Conservation (phyloP, 257 asterid genomes). For the Primulina huaijiensis region DNA sequence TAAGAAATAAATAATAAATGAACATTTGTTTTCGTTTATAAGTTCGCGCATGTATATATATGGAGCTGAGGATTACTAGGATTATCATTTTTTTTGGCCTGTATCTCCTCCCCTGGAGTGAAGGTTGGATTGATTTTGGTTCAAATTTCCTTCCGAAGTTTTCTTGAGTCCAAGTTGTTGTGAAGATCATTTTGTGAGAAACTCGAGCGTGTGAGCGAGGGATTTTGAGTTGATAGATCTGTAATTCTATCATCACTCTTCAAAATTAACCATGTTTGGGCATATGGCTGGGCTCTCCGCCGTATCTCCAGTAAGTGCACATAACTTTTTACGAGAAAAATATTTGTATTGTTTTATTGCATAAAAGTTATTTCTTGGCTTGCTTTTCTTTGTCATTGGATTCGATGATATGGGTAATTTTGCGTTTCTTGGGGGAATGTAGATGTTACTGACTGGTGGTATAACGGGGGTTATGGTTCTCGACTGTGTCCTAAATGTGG, state of each 20-base stretch:
- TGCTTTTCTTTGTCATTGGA: constrained; percentile 24
- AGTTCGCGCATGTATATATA: no score
- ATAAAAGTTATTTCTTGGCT: constrained; percentile 20
- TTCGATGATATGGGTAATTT: constrained; percentile 26
- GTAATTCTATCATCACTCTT: constrained; percentile 30
- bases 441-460: constrained; percentile 22
- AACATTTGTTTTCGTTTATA: no score
- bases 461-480: constrained; percentile 13
- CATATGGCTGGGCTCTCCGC: constrained; percentile 83
- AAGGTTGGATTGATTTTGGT: constrained; percentile 7
- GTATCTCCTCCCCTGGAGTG: no score
- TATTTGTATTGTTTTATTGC: constrained; percentile 17
- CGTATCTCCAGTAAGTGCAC: constrained; percentile 68
- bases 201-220: constrained; percentile 34
- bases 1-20: no score
- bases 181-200: constrained; percentile 23
- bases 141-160: constrained; percentile 34
- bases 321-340: neutral
- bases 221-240: constrained; percentile 47
- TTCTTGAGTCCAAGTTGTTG: constrained; percentile 32
- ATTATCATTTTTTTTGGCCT: no score
- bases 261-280: constrained; percentile 68
- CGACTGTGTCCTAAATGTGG: neutral
- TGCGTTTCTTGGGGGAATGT: constrained; percentile 24
- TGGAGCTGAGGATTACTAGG: no score